Conservation (phyloP, 2,329 filamentous ascomycete species). For the Hypomyces perniciosus region DNA sequence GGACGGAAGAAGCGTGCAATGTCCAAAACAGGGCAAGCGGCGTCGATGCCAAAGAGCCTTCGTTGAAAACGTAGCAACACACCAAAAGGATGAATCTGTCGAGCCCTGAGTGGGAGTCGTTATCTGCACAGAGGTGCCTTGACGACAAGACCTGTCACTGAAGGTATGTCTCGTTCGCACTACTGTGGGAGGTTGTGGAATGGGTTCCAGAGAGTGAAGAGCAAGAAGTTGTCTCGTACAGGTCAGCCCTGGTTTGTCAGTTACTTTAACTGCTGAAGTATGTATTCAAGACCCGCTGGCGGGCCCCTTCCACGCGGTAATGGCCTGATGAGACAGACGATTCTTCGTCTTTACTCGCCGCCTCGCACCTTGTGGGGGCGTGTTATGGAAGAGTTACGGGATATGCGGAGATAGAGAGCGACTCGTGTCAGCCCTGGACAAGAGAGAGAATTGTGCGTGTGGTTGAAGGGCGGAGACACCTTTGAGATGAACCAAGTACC, state of each 20-base stretch:
- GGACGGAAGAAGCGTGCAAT: slow-evolving; percentile 3
- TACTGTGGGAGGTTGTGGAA: slow-evolving; percentile 6
- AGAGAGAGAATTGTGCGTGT: slow-evolving; percentile 2
- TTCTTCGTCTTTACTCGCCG: slow-evolving; percentile 13
- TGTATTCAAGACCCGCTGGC: slow-evolving; percentile 10
- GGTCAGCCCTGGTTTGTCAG: slow-evolving; percentile 12
- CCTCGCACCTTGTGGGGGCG: slow-evolving; percentile 12
- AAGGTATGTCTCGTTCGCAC: slow-evolving; percentile 5
- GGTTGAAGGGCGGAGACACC: slow-evolving; percentile 4
- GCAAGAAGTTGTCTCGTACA: slow-evolving; percentile 3
- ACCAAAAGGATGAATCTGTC: not conserved
- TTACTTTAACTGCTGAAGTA: slow-evolving; percentile 8
- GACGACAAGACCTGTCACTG: slow-evolving; percentile 5
- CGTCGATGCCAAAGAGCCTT: not conserved
- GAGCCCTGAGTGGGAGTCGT: not conserved
- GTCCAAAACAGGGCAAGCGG: not conserved
- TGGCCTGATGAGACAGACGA: slow-evolving; percentile 13
- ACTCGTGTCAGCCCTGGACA: slow-evolving; percentile 9
- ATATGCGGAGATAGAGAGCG: slow-evolving; percentile 11
- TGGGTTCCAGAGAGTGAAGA: slow-evolving; percentile 4
- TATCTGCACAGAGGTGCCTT: not conserved
- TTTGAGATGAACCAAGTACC: slow-evolving; percentile 9
- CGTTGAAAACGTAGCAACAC: slow-evolving; percentile 1
- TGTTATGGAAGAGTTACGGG: slow-evolving; percentile 2
- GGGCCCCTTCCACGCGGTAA: slow-evolving; percentile 12